Conservation (phyloP, 345 rosid species). For the Aquilaria malaccensis region DNA sequence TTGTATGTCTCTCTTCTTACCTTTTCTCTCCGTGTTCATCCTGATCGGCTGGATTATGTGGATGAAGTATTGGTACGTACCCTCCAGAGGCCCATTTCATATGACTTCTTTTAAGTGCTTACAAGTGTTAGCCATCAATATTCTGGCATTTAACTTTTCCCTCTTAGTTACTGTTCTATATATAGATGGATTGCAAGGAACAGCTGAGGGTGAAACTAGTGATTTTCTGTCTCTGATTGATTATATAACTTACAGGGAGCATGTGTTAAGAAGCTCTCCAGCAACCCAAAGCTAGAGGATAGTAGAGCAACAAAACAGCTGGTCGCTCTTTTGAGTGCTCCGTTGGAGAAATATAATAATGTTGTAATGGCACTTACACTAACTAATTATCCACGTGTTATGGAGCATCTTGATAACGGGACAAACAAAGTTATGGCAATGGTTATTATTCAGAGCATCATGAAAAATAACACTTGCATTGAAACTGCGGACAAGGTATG, state of each 20-base stretch:
- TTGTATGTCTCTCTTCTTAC: slow-evolving; percentile 82
- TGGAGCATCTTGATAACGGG: slow-evolving; percentile 79
- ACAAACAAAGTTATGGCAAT: slow-evolving; percentile 88
- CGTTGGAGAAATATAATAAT: slow-evolving; percentile 82
- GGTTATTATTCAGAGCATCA: slow-evolving; percentile 80
- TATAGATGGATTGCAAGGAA: not conserved
- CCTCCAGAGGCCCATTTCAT: slow-evolving; percentile 13
- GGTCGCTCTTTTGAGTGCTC: slow-evolving; percentile 91
- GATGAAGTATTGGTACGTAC: slow-evolving; percentile 86
- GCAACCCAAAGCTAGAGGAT: slow-evolving; percentile 65
- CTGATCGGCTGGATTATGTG: slow-evolving; percentile 87
- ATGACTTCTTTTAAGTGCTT: not conserved
- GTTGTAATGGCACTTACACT: slow-evolving; percentile 72
- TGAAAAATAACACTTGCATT: slow-evolving; percentile 69
- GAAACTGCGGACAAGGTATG: slow-evolving; percentile 72
- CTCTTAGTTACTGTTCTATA: not conserved
- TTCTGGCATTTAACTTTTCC: not conserved
- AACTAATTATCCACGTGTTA: slow-evolving; percentile 82
- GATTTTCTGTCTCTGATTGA: not conserved
- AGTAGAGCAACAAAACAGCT: slow-evolving; percentile 78
- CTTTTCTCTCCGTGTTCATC: slow-evolving; percentile 85
- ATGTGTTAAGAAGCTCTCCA: slow-evolving; percentile 65
- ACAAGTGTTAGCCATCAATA: not conserved
- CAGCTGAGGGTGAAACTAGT: not conserved
- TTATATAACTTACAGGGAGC: slow-evolving; percentile 46